Conservation (phyloP, 148 eudicot genomes). For the Euryodendron excelsum region DNA sequence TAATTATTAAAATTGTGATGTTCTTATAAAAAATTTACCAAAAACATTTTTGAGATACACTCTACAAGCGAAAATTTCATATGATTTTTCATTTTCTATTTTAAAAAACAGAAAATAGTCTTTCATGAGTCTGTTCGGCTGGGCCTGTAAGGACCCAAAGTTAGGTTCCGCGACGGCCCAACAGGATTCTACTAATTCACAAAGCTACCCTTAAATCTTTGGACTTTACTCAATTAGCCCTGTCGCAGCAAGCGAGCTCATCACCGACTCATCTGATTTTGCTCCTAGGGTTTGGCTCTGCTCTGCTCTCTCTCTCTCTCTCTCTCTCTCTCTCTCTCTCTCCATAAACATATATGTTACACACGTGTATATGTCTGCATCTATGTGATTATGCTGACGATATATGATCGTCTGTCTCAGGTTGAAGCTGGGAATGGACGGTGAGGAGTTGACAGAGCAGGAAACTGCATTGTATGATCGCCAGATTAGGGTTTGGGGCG, state of each 20-base stretch:
- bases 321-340: no score
- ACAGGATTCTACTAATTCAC: background rate
- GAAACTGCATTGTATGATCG: slow-evolving; percentile 98
- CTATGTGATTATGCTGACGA: background rate
- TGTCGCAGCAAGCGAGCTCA: background rate
- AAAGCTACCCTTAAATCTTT: background rate
- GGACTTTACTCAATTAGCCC: background rate
- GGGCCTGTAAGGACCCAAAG: background rate
- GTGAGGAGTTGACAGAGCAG: slow-evolving; percentile 90
- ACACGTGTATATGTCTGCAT: background rate
- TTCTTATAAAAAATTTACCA: no score
- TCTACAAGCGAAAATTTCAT: no score
- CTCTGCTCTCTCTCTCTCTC: background rate
- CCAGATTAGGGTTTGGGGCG: slow-evolving; percentile 99
- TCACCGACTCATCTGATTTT: slow-evolving; percentile 1
- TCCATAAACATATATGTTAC: background rate
- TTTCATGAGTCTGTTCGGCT: no score
- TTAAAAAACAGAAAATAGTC: no score
- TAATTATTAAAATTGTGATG: no score
- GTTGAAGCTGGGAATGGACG: slow-evolving; percentile 38
- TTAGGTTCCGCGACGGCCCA: background rate
- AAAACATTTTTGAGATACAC: no score
- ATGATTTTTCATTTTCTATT: no score
- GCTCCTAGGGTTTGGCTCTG: background rate
- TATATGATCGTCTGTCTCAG: slow-evolving; percentile 11